phyloP scores from a whole-genome alignment of 2,329 filamentous ascomycete genomes.

The Colletotrichum viniferum region DNA sequence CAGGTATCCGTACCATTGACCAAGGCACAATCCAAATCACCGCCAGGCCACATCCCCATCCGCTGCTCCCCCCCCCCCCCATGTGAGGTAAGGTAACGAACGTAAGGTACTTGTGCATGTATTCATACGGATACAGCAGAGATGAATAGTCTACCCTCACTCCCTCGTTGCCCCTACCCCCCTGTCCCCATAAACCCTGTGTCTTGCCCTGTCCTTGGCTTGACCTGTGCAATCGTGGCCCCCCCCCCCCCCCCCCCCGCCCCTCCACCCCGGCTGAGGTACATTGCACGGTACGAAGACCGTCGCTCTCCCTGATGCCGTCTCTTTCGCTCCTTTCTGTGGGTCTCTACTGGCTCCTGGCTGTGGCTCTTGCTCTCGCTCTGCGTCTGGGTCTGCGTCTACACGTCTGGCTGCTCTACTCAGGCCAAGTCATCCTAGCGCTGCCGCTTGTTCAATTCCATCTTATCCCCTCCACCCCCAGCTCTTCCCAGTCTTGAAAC shows the following conservation, averaged over 20 bases:
- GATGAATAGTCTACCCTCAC: background rate
- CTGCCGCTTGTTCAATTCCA: constrained; percentile 20
- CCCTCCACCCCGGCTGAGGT: background rate
- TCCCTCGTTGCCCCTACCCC: background rate
- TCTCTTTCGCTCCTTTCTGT: background rate
- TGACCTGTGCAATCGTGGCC: background rate
- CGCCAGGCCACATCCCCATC: background rate
- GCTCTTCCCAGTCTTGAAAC: constrained; percentile 19
- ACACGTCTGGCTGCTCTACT: background rate
- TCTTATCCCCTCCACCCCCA: constrained; percentile 24
- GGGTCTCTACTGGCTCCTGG: background rate
- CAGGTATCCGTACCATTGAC: background rate
- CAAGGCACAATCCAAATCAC: background rate
- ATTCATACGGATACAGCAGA: background rate
- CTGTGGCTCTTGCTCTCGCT: background rate
- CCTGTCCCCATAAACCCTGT: constrained; percentile 11
- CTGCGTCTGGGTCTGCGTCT: background rate
- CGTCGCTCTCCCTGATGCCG: background rate
- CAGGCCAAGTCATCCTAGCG: constrained; percentile 17
- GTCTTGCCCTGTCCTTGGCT: constrained; percentile 17
- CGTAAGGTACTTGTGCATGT: background rate
- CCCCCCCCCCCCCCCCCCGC: background rate
- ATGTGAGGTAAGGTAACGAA: background rate
- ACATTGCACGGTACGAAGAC: constrained; percentile 1
- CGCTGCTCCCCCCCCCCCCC: background rate